These are phyloP conservation scores for Arthrinium puccinioides DNA, from an alignment of 2,329 filamentous ascomycete species.

Conservation along the genomic window DNA sequence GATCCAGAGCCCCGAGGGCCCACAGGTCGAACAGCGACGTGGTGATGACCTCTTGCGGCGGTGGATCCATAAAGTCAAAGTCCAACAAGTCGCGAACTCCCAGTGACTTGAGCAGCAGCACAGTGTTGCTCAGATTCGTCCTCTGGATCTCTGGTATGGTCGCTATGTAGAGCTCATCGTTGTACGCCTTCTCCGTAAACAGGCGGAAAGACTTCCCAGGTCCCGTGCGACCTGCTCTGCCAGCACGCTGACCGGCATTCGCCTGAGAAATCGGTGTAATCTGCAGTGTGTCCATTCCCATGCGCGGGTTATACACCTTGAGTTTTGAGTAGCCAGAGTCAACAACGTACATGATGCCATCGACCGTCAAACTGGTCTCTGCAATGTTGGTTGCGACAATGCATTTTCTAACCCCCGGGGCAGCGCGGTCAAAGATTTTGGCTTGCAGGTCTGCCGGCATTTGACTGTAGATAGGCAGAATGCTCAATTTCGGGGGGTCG, in stretches of 20 bases:
- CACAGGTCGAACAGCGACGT: constrained; percentile 97
- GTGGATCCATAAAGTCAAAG: constrained; percentile 99
- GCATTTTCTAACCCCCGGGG: constrained; percentile 88
- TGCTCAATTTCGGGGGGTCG: constrained; percentile 88
- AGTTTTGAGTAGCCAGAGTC: constrained; percentile 94
- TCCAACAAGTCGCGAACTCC: constrained; percentile 91
- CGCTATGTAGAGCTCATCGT: constrained; percentile 92
- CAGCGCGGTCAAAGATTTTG: constrained; percentile 91
- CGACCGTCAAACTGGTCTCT: constrained; percentile 94
- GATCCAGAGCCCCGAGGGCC: constrained; percentile 89
- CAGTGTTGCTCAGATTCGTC: constrained; percentile 91
- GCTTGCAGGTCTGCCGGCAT: constrained; percentile 98
- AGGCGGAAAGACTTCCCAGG: constrained; percentile 93
- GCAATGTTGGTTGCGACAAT: constrained; percentile 99
- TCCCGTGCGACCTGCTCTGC: constrained; percentile 87
- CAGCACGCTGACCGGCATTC: constrained; percentile 88
- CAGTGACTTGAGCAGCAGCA: constrained; percentile 86
- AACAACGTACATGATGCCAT: constrained; percentile 98
- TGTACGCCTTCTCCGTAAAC: constrained; percentile 90
- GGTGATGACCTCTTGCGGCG: constrained; percentile 94
- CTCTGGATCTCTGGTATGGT: constrained; percentile 97
- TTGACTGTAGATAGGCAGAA: constrained; percentile 96
- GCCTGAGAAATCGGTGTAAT: constrained; percentile 97
- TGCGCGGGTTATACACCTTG: constrained; percentile 97
- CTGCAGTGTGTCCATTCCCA: constrained; percentile 98